These are phyloP conservation scores for Dactylellina cionopaga DNA, from an alignment of 2,329 filamentous ascomycete species.

Conservation along the genomic window DNA sequence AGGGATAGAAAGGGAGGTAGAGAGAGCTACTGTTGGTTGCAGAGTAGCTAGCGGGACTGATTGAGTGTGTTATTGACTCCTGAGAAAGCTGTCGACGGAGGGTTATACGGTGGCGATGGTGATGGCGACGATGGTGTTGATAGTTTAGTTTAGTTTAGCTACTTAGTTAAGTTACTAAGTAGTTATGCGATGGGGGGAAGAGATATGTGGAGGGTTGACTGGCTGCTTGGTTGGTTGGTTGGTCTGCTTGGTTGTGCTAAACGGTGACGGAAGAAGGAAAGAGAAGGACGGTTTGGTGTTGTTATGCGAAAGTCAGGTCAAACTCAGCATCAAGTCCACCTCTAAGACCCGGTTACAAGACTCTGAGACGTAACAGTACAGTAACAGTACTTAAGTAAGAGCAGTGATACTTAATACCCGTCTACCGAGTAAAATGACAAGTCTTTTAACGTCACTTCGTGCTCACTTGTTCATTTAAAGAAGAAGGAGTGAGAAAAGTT, in stretches of 20 bases:
- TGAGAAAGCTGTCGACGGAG: slow-evolving; percentile 8
- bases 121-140: slow-evolving; percentile 6
- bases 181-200: slow-evolving; percentile 9
- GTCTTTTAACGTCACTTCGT: background rate
- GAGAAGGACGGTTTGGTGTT: background rate
- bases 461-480: background rate
- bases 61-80: no score
- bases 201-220: background rate
- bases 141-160: no score
- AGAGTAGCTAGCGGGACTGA: no score
- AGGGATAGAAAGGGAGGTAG: slow-evolving; percentile 5
- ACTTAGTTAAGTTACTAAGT: no score
- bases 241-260: background rate
- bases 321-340: no score
- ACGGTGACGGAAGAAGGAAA: slow-evolving; percentile 9
- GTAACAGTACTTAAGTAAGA: no score
- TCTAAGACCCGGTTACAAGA: no score
- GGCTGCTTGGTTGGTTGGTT: background rate
- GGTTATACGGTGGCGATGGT: background rate
- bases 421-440: no score
- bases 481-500: background rate
- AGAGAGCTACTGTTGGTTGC: background rate
- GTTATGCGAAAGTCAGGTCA: background rate
- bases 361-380: no score
- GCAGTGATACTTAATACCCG: no score